Evolutionary conservation across 2,329 filamentous ascomycete genomes (phyloP).

Genomic region (Aspergillus sp.): DNA sequence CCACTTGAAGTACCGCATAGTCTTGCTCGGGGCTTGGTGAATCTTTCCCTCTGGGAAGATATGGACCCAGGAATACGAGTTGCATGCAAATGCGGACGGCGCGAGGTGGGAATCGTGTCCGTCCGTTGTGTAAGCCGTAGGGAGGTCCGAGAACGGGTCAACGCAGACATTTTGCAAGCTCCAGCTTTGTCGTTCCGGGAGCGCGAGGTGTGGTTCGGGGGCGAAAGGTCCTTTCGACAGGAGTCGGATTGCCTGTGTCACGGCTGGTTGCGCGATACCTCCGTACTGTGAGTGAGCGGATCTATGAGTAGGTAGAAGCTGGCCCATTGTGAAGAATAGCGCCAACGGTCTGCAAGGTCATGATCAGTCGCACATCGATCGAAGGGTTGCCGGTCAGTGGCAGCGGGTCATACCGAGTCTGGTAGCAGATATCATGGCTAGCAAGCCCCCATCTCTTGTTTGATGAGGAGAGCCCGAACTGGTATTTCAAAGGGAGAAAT

Average conservation of each 20-base stretch:
- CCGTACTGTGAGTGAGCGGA: slow-evolving; percentile 76
- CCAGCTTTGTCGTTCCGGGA: slow-evolving; percentile 41
- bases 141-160: slow-evolving; percentile 52
- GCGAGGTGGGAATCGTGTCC: slow-evolving; percentile 61
- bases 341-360: slow-evolving; percentile 60
- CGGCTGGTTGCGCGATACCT: slow-evolving; percentile 86
- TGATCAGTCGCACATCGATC: slow-evolving; percentile 1
- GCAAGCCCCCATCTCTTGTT: slow-evolving; percentile 89
- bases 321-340: slow-evolving; percentile 84
- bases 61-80: slow-evolving; percentile 84
- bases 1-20: slow-evolving; percentile 98
- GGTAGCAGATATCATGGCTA: slow-evolving; percentile 94
- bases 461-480: slow-evolving; percentile 64
- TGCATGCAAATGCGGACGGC: slow-evolving; percentile 71
- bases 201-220: slow-evolving; percentile 50
- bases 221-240: slow-evolving; percentile 70
- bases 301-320: slow-evolving; percentile 89
- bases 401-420: slow-evolving; percentile 67
- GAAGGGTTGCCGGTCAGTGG: not conserved
- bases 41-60: slow-evolving; percentile 96
- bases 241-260: slow-evolving; percentile 82
- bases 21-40: slow-evolving; percentile 78
- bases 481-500: slow-evolving; percentile 74
- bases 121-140: slow-evolving; percentile 46
- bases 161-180: slow-evolving; percentile 49